phyloP scores from a whole-genome alignment of 352 stramenopile species.

The Phytophthora quininea region DNA sequence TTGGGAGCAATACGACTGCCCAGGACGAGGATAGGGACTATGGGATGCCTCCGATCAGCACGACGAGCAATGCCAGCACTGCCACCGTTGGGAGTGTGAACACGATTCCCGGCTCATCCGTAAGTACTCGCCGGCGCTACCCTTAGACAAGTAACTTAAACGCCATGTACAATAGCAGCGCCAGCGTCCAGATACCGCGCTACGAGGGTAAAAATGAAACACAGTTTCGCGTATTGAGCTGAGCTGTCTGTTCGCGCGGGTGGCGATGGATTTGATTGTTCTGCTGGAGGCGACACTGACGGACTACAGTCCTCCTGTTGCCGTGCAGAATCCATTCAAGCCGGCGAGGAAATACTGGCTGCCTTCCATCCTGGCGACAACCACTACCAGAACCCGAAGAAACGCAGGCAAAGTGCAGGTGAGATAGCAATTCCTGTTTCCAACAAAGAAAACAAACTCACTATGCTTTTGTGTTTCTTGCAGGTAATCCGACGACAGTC shows the following conservation, averaged over 20 bases:
- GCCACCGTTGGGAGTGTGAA: slow-evolving; percentile 24
- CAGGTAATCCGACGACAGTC: slow-evolving; percentile 15
- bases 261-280: slow-evolving; percentile 26
- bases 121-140: slow-evolving; percentile 25
- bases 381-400: slow-evolving; percentile 4
- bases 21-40: slow-evolving; percentile 45
- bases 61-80: slow-evolving; percentile 30
- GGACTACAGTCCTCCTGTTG: slow-evolving; percentile 25
- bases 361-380: slow-evolving; percentile 18
- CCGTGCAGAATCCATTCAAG: slow-evolving; percentile 38
- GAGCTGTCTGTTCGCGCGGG: slow-evolving; percentile 17
- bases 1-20: slow-evolving; percentile 26
- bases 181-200: neutral
- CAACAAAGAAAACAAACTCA: neutral
- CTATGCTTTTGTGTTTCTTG: neutral
- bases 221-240: slow-evolving; percentile 24
- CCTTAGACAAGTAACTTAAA: slow-evolving; percentile 28
- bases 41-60: slow-evolving; percentile 32
- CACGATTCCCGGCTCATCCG: slow-evolving; percentile 24
- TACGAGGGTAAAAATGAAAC: slow-evolving; percentile 32
- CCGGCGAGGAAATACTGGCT: slow-evolving; percentile 24
- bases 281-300: slow-evolving; percentile 38
- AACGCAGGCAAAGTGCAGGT: slow-evolving; percentile 34
- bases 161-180: slow-evolving; percentile 26
- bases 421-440: neutral